Percentiles rank a stretch among this genome's conserved stretches.
Evolutionary conservation across 108 stramenopile species (phyloP).

Genomic region (Nitzschia sp.): DNA sequence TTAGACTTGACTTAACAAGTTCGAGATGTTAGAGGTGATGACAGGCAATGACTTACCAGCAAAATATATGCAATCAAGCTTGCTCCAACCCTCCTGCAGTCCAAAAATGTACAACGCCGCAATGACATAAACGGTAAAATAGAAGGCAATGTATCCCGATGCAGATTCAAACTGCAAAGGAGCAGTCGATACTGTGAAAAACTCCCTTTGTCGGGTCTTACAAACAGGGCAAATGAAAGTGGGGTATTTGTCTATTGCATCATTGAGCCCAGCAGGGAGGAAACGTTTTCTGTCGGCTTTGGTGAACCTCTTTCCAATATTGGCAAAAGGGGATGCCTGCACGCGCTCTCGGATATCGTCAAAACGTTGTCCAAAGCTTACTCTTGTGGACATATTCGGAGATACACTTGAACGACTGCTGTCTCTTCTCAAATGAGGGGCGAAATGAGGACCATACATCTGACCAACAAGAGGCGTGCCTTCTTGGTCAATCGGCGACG

Average conservation of each 20-base stretch:
- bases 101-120: slow-evolving; percentile 84
- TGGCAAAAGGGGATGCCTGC: slow-evolving; percentile 29
- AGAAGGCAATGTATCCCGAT: slow-evolving; percentile 71
- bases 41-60: slow-evolving; percentile 26
- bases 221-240: slow-evolving; percentile 81
- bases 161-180: slow-evolving; percentile 64
- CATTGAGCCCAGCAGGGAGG: slow-evolving; percentile 27
- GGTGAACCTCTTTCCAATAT: slow-evolving; percentile 6
- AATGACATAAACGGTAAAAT: slow-evolving; percentile 72
- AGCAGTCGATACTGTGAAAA: slow-evolving; percentile 74
- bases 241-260: slow-evolving; percentile 39
- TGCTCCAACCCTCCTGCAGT: slow-evolving; percentile 76
- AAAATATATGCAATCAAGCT: slow-evolving; percentile 87
- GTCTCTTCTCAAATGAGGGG: too few species aligned
- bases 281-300: slow-evolving; percentile 36
- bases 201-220: slow-evolving; percentile 74
- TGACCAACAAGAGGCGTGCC: too few species aligned
- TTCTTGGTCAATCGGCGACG: too few species aligned
- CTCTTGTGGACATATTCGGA: too few species aligned
- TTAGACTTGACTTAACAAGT: not conserved
- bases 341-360: not conserved
- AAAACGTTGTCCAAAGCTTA: not conserved
- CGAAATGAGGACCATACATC: too few species aligned
- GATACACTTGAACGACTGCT: too few species aligned
- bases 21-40: not conserved